Evolutionary conservation across 352 stramenopile genomes (phyloP).

Genomic region (Phytophthora macrochlamydospora): DNA sequence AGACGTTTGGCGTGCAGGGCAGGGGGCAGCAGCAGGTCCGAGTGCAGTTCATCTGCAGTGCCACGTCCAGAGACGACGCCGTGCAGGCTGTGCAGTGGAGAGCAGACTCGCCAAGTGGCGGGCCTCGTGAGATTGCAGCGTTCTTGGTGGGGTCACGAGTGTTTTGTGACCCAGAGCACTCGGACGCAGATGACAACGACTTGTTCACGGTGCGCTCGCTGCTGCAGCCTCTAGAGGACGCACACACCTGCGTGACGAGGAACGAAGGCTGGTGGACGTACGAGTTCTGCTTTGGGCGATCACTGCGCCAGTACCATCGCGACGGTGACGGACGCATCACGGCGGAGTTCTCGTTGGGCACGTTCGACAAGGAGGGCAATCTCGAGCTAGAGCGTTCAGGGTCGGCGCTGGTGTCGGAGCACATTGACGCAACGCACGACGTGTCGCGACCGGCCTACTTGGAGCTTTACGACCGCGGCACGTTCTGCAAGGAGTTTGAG

Average conservation of each 20-base stretch:
- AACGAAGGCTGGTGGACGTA: constrained; percentile 89
- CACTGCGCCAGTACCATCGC: constrained; percentile 78
- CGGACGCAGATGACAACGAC: constrained; percentile 50
- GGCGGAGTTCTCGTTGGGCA: constrained; percentile 71
- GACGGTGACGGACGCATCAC: constrained; percentile 68
- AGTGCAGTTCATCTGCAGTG: constrained; percentile 79
- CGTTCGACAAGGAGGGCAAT: constrained; percentile 59
- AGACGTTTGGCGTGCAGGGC: constrained; percentile 37
- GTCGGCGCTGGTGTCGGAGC: constrained; percentile 64
- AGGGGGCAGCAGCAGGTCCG: constrained; percentile 34
- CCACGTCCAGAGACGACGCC: constrained; percentile 44
- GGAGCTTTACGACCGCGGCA: constrained; percentile 72
- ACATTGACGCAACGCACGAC: constrained; percentile 83
- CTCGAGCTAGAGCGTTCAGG: constrained; percentile 45
- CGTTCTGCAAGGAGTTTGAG: constrained; percentile 78
- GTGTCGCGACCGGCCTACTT: constrained; percentile 67
- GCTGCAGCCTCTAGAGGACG: constrained; percentile 52
- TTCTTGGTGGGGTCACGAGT: constrained; percentile 71
- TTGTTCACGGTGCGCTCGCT: constrained; percentile 57
- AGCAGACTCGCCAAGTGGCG: constrained; percentile 4
- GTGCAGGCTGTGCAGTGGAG: constrained; percentile 55
- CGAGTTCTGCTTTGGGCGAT: constrained; percentile 79
- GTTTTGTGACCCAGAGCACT: constrained; percentile 70
- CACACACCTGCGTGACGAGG: constrained; percentile 69
- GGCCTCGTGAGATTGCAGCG: constrained; percentile 25